Conservation (phyloP, 345 rosid species). For the Psidium friedrichsthalianum region DNA sequence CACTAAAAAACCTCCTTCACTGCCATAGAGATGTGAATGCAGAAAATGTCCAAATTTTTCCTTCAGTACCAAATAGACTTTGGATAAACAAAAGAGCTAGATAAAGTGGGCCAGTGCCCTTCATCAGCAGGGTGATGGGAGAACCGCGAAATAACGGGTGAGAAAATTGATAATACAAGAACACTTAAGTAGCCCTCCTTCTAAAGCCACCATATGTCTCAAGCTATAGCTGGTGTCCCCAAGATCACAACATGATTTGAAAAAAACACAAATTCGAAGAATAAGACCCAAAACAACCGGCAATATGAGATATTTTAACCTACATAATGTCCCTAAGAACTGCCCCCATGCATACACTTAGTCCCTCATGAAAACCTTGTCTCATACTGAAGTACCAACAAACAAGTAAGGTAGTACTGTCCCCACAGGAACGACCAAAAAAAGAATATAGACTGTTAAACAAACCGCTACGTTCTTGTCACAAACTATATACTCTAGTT, state of each 20-base stretch:
- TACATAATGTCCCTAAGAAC: neutral
- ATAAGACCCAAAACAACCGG: neutral
- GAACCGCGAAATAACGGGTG: neutral
- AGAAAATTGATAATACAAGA: neutral
- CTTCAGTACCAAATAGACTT: neutral
- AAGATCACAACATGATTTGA: neutral
- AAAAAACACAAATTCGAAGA: neutral
- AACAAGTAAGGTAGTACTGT: neutral
- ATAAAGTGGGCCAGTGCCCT: neutral
- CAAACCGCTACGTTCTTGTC: too few relatives aligned
- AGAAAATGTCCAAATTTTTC: neutral
- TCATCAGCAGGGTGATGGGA: neutral
- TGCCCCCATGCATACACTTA: neutral
- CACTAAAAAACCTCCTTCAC: conserved; percentile 86
- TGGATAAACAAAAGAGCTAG: neutral
- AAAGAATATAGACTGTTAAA: too few relatives aligned
- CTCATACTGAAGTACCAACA: neutral
- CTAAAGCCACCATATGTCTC: neutral
- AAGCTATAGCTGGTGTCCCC: neutral
- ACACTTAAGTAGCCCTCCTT: neutral
- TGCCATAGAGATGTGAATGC: conserved; percentile 10
- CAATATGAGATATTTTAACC: neutral
- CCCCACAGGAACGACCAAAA: neutral
- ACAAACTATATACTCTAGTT: neutral
- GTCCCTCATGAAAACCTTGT: neutral